Base-by-base conservation (phyloP, 208 protist species). In the Leishmania amazonensis region DNA sequence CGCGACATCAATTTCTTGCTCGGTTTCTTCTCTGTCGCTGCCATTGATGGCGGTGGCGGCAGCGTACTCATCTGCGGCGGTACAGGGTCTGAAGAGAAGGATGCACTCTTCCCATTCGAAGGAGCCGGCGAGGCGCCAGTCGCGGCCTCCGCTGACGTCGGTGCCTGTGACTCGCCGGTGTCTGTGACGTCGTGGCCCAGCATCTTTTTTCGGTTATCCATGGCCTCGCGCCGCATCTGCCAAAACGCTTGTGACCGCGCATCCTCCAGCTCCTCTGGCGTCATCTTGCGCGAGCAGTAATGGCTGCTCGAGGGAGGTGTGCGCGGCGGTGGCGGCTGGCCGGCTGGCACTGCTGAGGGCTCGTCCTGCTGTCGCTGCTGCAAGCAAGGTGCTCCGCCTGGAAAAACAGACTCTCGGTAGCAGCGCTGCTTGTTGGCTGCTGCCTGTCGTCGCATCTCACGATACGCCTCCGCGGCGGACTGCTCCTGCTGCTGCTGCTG, bases 151-250 rank as follows among this genome's bases (percentile, higher is more conserved):
- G 40, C 57, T 62, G n/a, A 53, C 28, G 28, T 51, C 45, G 28
- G 54, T 57, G 53, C 57, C 35, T 24, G 47, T 54, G 31, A n/a
- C 67, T 15, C 53, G 72, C 53, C 60, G 72, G 21, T 40, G 40
- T 28, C 79, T 60, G 7, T 62, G 21, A 9, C 75, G 78, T 89
- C 87, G 21, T 89, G 68, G n/a, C 85, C 93, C 65, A 95, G 79
- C 68, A 93, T 87, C 62, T 91, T 89, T n/a, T 82, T 81, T 74
- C 90, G 93, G 86, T 98, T 98, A 76, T 94, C 83, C 67, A 96
- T 89, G 2, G 93, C 93, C 80, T 96, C 94, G 21, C 88, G 87
- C 6, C 94, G 89, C 94, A 98, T 97, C 83, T 98, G 89, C 96
- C 94, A 98, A 79, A 92, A 98, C 8, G 93, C 93, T 54, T 92